Evolutionary conservation across 305 asterid species (phyloP).

Genomic region (Fraxinus baroniana): DNA sequence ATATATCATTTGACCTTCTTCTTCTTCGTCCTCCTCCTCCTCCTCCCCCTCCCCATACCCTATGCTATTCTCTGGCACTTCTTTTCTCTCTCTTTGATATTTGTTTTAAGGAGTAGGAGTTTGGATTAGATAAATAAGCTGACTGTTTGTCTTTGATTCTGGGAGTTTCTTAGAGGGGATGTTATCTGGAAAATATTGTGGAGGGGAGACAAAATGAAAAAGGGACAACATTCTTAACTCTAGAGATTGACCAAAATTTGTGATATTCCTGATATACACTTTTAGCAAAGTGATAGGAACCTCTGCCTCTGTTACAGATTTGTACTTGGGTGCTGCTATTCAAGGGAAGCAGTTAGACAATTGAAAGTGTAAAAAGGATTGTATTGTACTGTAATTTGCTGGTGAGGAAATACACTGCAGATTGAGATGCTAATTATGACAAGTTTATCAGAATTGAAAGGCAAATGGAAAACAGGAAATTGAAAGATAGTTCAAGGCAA

Average conservation of each 20-base stretch:
- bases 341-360: neutral
- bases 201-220: neutral
- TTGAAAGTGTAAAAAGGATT: neutral
- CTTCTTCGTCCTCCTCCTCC: neutral
- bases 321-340: neutral
- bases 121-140: neutral
- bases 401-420: neutral
- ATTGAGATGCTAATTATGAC: neutral
- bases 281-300: neutral
- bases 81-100: neutral
- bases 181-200: neutral
- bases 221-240: neutral
- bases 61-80: neutral
- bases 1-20: neutral
- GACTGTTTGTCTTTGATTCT: neutral
- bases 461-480: neutral
- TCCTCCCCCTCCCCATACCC: neutral
- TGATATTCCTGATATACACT: neutral
- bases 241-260: neutral
- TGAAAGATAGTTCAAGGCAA: neutral
- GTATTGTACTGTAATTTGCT: no score
- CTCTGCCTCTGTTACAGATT: neutral
- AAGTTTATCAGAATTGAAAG: neutral
- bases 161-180: neutral
- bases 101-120: neutral